phyloP scores from a whole-genome alignment of 805 yeast genomes.

The Candida oleophila region DNA sequence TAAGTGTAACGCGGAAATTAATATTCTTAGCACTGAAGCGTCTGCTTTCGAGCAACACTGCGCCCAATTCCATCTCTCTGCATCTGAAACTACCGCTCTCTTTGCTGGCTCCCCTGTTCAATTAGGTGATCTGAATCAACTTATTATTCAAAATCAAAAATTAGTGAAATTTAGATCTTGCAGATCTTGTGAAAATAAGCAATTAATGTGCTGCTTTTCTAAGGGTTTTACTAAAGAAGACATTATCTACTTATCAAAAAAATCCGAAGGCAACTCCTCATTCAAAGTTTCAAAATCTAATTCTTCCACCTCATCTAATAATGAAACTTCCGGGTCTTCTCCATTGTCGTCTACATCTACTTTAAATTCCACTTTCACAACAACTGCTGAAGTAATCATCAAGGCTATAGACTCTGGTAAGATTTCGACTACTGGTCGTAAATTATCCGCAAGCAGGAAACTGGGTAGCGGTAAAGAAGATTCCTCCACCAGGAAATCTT shows the following conservation, averaged over 20 bases:
- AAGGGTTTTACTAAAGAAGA: conserved; percentile 69
- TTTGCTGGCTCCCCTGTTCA: neutral
- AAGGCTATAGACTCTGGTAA: neutral
- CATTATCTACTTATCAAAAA: conserved; percentile 38
- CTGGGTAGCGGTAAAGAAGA: neutral
- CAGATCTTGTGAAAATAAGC: conserved; percentile 50
- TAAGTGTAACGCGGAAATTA: conserved; percentile 69
- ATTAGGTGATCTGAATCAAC: conserved; percentile 1
- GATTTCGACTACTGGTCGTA: neutral
- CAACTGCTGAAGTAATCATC: neutral
- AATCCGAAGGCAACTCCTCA: conserved; percentile 7
- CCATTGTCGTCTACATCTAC: neutral
- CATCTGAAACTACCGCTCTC: neutral
- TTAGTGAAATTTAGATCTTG: conserved; percentile 55
- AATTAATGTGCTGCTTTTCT: conserved; percentile 51
- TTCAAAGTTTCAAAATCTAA: neutral
- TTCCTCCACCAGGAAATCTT: conserved; percentile 27
- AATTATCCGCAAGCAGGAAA: conserved; percentile 6
- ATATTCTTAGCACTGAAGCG: conserved; percentile 27
- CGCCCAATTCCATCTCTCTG: neutral
- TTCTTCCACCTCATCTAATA: neutral
- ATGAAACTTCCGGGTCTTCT: neutral
- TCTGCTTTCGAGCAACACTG: neutral
- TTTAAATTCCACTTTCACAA: neutral
- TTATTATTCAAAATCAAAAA: conserved; percentile 24